Evolutionary conservation across 768 basidiomycete species (phyloP).

Genomic region (Trametes meyenii): DNA sequence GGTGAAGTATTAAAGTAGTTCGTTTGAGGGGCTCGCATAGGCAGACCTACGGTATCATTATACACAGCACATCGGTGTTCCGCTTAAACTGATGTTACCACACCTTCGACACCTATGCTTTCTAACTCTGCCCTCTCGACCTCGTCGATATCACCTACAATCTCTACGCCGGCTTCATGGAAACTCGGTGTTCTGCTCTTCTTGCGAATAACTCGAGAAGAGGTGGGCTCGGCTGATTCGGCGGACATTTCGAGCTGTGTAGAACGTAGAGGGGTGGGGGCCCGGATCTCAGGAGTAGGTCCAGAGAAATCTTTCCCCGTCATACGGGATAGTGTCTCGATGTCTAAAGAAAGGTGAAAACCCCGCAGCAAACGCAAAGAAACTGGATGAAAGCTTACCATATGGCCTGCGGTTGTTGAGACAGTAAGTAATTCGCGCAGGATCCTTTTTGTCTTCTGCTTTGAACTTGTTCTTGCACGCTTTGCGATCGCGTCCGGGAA

Average conservation of each 20-base stretch:
- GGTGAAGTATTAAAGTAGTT: too few species aligned
- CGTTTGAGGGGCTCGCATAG: too few species aligned
- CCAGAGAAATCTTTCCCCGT: constrained; percentile 87
- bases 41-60: too few species aligned
- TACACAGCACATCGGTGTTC: too few species aligned
- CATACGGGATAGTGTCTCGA: constrained; percentile 72
- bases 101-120: not conserved
- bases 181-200: constrained; percentile 24
- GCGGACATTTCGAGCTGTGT: constrained; percentile 28
- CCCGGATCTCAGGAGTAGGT: constrained; percentile 69
- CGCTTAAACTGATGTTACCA: not conserved
- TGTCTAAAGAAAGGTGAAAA: constrained; percentile 50
- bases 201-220: constrained; percentile 13
- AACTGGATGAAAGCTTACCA: constrained; percentile 47
- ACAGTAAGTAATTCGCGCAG: constrained; percentile 72
- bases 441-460: constrained; percentile 81
- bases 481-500: constrained; percentile 84
- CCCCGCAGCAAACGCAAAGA: not conserved
- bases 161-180: constrained; percentile 33
- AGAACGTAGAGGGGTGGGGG: constrained; percentile 41
- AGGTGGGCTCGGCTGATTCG: not conserved
- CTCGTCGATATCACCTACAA: constrained; percentile 36
- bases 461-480: constrained; percentile 95
- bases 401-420: constrained; percentile 77
- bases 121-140: constrained; percentile 18